Evolutionary conservation across 2,329 filamentous ascomycete species (phyloP).

Genomic region (Biscogniauxia mediterranea): DNA sequence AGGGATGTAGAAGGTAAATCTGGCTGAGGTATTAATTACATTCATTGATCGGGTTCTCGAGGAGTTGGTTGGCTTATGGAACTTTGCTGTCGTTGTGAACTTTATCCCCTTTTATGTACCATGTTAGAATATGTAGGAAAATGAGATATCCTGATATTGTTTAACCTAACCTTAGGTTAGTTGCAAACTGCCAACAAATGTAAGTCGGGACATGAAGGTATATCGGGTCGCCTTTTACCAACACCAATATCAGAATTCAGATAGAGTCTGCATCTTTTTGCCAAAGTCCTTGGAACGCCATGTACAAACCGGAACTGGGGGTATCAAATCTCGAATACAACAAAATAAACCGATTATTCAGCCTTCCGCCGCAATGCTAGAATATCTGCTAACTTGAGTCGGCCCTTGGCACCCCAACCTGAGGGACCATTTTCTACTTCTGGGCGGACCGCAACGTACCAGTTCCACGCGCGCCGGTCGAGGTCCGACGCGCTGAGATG

Average conservation of each 20-base stretch:
- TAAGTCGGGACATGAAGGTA: too few species aligned
- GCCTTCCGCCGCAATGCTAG: constrained; percentile 52
- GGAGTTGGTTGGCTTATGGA: too few species aligned
- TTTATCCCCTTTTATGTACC: too few species aligned
- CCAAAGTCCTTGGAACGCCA: not conserved
- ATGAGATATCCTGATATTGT: too few species aligned
- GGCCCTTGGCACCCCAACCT: constrained; percentile 82
- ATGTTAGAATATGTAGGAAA: too few species aligned
- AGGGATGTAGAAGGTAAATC: not conserved
- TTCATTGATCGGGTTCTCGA: not conserved
- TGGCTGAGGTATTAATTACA: not conserved
- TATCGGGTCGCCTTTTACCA: too few species aligned
- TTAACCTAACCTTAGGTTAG: too few species aligned
- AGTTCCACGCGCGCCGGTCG: constrained; percentile 74
- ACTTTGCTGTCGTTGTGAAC: too few species aligned
- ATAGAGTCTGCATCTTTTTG: too few species aligned
- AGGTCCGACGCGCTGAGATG: constrained; percentile 63
- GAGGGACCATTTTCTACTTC: constrained; percentile 70
- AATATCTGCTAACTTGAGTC: constrained; percentile 65
- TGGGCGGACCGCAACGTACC: constrained; percentile 76
- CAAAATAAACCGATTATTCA: constrained; percentile 6
- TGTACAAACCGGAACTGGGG: not conserved
- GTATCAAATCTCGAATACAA: constrained; percentile 3
- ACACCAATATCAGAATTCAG: too few species aligned
- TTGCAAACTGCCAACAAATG: too few species aligned